These are phyloP conservation scores for Botrytis sinoallii DNA, from an alignment of 2,329 filamentous ascomycete species.

Conservation along the genomic window DNA sequence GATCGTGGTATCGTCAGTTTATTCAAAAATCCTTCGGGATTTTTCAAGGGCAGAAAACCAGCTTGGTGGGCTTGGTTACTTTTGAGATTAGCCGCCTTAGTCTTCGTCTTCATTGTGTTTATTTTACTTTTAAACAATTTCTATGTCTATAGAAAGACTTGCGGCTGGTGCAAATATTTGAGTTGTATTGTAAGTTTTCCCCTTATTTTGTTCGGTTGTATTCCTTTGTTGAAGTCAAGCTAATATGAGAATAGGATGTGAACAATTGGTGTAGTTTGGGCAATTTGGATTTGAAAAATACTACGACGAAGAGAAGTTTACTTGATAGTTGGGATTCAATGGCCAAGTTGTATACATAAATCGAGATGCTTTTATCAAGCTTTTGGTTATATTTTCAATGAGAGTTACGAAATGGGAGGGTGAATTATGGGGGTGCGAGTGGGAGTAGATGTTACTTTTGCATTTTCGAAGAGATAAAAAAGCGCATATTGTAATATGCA, in stretches of 20 bases:
- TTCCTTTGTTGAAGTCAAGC: background rate
- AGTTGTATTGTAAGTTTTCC: slow-evolving; percentile 76
- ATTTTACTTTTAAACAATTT: slow-evolving; percentile 88
- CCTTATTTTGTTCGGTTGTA: background rate
- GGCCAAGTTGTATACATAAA: slow-evolving; percentile 26
- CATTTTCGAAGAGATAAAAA: background rate
- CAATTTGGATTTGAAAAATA: slow-evolving; percentile 29
- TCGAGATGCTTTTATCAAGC: background rate
- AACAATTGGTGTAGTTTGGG: slow-evolving; percentile 62
- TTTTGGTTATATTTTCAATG: background rate
- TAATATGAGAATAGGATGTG: slow-evolving; percentile 65
- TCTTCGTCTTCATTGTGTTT: slow-evolving; percentile 80
- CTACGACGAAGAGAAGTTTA: slow-evolving; percentile 28
- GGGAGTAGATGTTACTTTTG: background rate
- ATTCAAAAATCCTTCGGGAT: slow-evolving; percentile 63
- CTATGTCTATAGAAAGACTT: slow-evolving; percentile 73
- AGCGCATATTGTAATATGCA: slow-evolving; percentile 19
- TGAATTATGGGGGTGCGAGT: background rate
- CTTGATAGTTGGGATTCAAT: slow-evolving; percentile 30
- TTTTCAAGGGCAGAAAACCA: slow-evolving; percentile 89
- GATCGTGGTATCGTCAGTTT: slow-evolving; percentile 42
- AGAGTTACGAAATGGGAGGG: background rate
- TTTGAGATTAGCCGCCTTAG: slow-evolving; percentile 71
- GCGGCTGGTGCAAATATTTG: slow-evolving; percentile 91
- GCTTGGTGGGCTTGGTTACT: slow-evolving; percentile 99